phyloP scores from a whole-genome alignment of 208 protist genomes.

The Leishmania mexicana region DNA sequence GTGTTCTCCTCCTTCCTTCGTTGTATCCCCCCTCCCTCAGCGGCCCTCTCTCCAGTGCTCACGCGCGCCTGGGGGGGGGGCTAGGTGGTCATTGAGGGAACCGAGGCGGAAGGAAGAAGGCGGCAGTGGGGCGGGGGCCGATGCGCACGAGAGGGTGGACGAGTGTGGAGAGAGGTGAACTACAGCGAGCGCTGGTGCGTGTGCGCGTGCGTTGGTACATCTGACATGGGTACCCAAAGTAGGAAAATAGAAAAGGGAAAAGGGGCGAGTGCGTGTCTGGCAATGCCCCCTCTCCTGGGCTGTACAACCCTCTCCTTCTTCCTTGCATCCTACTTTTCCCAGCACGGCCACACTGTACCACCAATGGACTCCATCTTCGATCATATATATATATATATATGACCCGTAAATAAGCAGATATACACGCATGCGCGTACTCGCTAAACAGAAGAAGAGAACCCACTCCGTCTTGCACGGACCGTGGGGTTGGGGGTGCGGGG shows the following conservation, averaged over 20 bases:
- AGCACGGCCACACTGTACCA: not conserved
- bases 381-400: not conserved
- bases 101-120: not conserved
- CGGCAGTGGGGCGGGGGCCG: not conserved
- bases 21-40: not conserved
- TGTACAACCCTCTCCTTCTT: not conserved
- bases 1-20: not conserved
- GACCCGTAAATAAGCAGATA: not conserved
- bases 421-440: no score
- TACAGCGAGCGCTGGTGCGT: not conserved
- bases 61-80: not conserved
- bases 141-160: not conserved
- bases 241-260: slow-evolving; percentile 1
- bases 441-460: not conserved
- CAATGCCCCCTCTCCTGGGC: slow-evolving; percentile 13
- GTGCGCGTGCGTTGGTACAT: no score
- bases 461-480: not conserved
- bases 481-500: no score
- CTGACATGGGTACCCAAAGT: not conserved
- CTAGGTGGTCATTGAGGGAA: not conserved
- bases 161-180: not conserved
- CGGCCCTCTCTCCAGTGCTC: not conserved
- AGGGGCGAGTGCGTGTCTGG: not conserved
- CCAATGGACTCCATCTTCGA: not conserved
- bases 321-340: not conserved